These are phyloP conservation scores for Dioscorea dumetorum DNA, from an alignment of 106 monocot genomes.

Conservation along the genomic window DNA sequence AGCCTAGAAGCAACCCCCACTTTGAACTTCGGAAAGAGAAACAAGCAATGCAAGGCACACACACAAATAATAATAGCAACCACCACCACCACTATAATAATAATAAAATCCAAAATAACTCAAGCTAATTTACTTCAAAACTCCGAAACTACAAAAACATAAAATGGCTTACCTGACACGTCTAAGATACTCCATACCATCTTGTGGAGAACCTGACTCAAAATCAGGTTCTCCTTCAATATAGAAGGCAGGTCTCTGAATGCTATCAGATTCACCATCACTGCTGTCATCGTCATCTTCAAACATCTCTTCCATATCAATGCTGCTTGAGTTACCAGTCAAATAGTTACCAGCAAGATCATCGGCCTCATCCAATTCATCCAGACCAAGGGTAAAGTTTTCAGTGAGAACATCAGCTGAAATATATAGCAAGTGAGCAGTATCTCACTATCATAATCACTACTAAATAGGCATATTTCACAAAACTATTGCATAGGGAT, in stretches of 20 bases:
- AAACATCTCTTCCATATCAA: constrained; percentile 10
- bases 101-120: too few relatives aligned
- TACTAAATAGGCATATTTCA: not conserved
- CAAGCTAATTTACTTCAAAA: too few relatives aligned
- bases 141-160: not conserved
- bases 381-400: not conserved
- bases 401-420: constrained; percentile 16
- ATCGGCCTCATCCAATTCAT: constrained; percentile 5
- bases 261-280: constrained; percentile 57
- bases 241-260: constrained; percentile 67
- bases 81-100: too few relatives aligned
- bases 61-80: too few relatives aligned
- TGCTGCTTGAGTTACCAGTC: not conserved
- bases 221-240: constrained; percentile 96
- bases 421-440: not conserved
- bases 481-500: not conserved
- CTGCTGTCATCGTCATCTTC: constrained; percentile 52
- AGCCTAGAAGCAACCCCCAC: not conserved
- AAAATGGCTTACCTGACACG: constrained; percentile 72
- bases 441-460: not conserved
- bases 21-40: not conserved
- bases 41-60: not conserved
- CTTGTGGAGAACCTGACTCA: constrained; percentile 86
- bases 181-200: constrained; percentile 90
- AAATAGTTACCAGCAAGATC: not conserved